These are phyloP conservation scores for Nitzschia putrida DNA, from an alignment of 108 stramenopile species.

Conservation along the genomic window DNA sequence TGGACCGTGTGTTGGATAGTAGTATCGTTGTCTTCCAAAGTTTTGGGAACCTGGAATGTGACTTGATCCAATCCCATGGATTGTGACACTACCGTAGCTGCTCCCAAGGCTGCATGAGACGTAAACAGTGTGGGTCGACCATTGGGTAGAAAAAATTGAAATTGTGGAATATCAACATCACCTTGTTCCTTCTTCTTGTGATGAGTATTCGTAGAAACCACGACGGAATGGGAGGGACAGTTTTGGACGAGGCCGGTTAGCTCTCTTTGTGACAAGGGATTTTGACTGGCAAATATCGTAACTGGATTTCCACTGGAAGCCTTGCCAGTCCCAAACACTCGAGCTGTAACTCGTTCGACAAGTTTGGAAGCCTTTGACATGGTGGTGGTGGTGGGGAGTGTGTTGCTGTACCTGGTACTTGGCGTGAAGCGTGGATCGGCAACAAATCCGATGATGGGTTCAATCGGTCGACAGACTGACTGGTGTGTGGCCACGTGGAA, in stretches of 20 bases:
- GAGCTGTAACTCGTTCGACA: constrained; percentile 43
- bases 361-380: not conserved
- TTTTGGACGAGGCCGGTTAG: constrained; percentile 49
- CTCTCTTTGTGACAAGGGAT: constrained; percentile 26
- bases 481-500: too few relatives aligned
- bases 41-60: not conserved
- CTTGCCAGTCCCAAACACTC: constrained; percentile 43
- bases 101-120: constrained; percentile 79
- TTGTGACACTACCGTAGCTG: constrained; percentile 13
- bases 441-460: too few relatives aligned
- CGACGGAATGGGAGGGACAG: constrained; percentile 22
- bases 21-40: not conserved
- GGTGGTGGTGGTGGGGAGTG: too few relatives aligned
- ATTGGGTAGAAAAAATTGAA: constrained; percentile 72
- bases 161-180: constrained; percentile 20
- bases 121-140: constrained; percentile 76
- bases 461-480: too few relatives aligned
- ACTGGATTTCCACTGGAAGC: constrained; percentile 61
- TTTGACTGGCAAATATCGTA: constrained; percentile 50
- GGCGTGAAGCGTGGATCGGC: too few relatives aligned
- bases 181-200: not conserved
- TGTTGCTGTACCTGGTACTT: too few relatives aligned
- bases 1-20: not conserved
- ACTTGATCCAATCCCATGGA: not conserved
- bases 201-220: constrained; percentile 17